Percentiles rank a stretch among this genome's conserved stretches.
Evolutionary conservation across 148 eudicot genomes (phyloP).

Genomic region (Silene uniflora): DNA sequence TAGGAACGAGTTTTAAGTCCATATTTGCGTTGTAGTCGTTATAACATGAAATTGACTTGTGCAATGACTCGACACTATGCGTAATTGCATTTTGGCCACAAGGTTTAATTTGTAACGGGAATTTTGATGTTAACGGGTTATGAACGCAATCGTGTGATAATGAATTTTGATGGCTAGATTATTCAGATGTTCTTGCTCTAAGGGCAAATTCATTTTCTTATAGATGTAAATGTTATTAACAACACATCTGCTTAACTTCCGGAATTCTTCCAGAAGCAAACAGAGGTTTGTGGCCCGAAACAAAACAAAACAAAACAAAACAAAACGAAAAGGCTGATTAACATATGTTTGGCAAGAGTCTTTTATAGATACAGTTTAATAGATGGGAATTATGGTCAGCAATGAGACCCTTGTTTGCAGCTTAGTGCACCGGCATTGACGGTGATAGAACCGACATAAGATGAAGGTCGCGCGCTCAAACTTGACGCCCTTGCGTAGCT

Average conservation of each 20-base stretch:
- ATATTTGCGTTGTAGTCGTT: no score
- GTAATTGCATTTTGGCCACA: no score
- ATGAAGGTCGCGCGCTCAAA: slow-evolving; percentile 52
- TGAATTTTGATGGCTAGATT: no score
- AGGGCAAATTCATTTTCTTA: neutral
- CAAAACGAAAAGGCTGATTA: neutral
- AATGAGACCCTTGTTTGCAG: slow-evolving; percentile 48
- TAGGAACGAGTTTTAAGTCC: no score
- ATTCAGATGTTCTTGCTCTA: no score
- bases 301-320: neutral
- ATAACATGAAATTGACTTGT: no score
- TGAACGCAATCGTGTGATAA: no score
- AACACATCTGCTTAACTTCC: slow-evolving; percentile 6
- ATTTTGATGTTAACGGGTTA: no score
- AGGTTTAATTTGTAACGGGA: no score
- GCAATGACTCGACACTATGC: no score
- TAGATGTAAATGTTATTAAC: neutral
- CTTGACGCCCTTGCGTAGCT: slow-evolving; percentile 63
- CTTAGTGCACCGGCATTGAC: slow-evolving; percentile 44
- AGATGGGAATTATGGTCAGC: slow-evolving; percentile 23
- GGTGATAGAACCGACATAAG: slow-evolving; percentile 48
- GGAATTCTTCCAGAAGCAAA: neutral
- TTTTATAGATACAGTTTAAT: neutral
- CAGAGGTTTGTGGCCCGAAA: neutral
- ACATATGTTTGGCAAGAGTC: neutral